Conservation (phyloP, 164 flowering plant species). For the Tetracentron sinense region DNA sequence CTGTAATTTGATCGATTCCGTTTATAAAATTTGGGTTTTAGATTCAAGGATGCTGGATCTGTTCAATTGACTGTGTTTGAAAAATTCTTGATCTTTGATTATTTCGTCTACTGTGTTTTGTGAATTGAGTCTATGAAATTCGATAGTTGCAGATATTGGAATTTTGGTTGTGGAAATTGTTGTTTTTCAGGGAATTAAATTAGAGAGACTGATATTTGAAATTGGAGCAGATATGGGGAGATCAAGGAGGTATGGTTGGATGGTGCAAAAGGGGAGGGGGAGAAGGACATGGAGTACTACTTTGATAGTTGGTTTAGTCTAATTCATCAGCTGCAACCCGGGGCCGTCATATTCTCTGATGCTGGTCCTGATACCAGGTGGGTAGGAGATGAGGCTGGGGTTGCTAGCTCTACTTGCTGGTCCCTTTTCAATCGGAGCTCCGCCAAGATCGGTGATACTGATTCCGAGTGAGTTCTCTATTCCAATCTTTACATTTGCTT, state of each 20-base stretch:
- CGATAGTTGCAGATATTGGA: background rate
- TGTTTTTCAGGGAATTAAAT: constrained; percentile 1
- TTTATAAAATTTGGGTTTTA: background rate
- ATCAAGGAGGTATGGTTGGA: constrained; percentile 82
- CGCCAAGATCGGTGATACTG: constrained; percentile 62
- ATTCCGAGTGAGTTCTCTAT: constrained; percentile 46
- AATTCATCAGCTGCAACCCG: constrained; percentile 87
- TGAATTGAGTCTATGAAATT: background rate
- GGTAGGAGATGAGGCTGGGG: constrained; percentile 90
- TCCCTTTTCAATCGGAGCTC: constrained; percentile 71
- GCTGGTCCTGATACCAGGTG: constrained; percentile 94
- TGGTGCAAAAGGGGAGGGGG: constrained; percentile 92
- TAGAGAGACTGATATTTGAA: background rate
- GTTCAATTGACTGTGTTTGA: background rate
- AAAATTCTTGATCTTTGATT: background rate
- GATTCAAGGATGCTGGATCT: too few relatives aligned
- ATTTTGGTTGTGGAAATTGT: constrained; percentile 3
- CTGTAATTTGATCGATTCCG: background rate
- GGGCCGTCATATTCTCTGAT: constrained; percentile 86
- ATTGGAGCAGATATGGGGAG: constrained; percentile 69
- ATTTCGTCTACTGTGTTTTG: background rate
- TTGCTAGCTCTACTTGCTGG: constrained; percentile 86
- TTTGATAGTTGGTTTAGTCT: constrained; percentile 83
- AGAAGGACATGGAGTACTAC: constrained; percentile 85
- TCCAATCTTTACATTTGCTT: background rate